Conservation (phyloP, 2,329 filamentous ascomycete genomes). For the Clarireedia homoeocarpa region DNA sequence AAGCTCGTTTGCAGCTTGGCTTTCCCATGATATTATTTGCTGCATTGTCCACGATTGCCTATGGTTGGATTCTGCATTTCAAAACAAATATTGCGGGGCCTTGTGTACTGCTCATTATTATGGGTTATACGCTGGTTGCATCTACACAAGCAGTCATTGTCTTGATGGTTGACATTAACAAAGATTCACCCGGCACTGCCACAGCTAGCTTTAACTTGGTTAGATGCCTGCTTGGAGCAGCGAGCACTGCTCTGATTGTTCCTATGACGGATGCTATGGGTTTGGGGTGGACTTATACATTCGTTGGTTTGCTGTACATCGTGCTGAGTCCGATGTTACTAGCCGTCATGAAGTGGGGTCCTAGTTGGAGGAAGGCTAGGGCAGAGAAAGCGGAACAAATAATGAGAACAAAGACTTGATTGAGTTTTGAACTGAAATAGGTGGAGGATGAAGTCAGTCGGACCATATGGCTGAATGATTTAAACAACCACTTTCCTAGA, state of each 20-base stretch:
- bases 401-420: too few relatives aligned
- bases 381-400: conserved; percentile 13
- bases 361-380: conserved; percentile 36
- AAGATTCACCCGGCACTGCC: conserved; percentile 42
- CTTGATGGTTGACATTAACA: conserved; percentile 49
- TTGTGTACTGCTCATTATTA: conserved; percentile 38
- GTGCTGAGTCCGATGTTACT: conserved; percentile 34
- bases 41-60: conserved; percentile 38
- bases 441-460: too few relatives aligned
- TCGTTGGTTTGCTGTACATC: conserved; percentile 38
- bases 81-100: conserved; percentile 38
- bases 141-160: conserved; percentile 44
- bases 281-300: conserved; percentile 43
- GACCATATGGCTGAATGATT: too few relatives aligned
- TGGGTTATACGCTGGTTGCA: conserved; percentile 43
- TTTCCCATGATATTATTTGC: conserved; percentile 44
- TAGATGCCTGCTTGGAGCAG: conserved; percentile 47
- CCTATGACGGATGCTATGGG: conserved; percentile 45
- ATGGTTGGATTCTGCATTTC: conserved; percentile 45
- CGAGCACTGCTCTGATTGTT: conserved; percentile 42
- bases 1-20: conserved; percentile 41
- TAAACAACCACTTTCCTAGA: too few relatives aligned
- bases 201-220: conserved; percentile 50
- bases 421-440: too few relatives aligned
- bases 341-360: conserved; percentile 36